Conservation (phyloP, 108 stramenopile genomes). For the Asterionellopsis glacialis region DNA sequence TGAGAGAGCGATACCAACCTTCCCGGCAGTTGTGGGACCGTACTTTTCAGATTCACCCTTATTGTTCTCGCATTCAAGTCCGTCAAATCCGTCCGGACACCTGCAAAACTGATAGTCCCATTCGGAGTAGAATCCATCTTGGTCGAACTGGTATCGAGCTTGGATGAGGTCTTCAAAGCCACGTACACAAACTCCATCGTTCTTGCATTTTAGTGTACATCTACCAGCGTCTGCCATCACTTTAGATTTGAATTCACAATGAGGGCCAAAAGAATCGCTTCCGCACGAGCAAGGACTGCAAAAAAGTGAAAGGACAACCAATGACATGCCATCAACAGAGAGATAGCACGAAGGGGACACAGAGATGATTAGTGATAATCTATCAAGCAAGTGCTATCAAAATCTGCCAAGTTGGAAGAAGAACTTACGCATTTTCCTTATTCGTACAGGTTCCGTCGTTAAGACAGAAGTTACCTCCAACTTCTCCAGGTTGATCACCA, state of each 20-base stretch:
- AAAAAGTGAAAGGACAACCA: not conserved
- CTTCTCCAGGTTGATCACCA: not conserved
- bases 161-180: conserved; percentile 12
- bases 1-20: too few relatives aligned
- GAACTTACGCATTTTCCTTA: too few relatives aligned
- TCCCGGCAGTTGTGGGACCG: too few relatives aligned
- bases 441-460: conserved; percentile 35
- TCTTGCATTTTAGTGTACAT: conserved; percentile 31
- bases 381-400: not conserved
- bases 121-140: conserved; percentile 12
- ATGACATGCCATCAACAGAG: not conserved
- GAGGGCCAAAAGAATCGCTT: conserved; percentile 29
- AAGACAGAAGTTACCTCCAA: conserved; percentile 26
- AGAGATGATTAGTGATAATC: not conserved
- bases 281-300: conserved; percentile 31
- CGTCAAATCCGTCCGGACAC: conserved; percentile 30
- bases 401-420: conserved; percentile 1
- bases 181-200: conserved; percentile 32
- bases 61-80: conserved; percentile 24
- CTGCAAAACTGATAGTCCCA: conserved; percentile 14
- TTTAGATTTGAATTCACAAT: conserved; percentile 35
- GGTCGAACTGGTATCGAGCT: not conserved
- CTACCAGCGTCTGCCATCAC: conserved; percentile 14
- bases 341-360: not conserved
- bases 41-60: too few relatives aligned